Evolutionary conservation across 148 eudicot genomes (phyloP).

Genomic region (Cornus florida): DNA sequence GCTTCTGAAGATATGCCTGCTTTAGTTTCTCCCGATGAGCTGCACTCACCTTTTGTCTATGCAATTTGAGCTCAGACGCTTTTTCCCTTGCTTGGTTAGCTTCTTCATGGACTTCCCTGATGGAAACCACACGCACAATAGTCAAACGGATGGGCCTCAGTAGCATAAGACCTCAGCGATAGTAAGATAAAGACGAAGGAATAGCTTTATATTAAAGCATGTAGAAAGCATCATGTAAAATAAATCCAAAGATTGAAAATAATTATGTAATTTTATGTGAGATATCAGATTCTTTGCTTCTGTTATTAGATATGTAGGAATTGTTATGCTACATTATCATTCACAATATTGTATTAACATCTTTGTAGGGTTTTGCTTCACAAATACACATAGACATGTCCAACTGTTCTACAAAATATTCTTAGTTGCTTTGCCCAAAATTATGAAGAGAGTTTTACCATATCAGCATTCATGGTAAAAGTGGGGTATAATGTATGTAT

Average conservation of each 20-base stretch:
- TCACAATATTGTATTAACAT: too few species aligned
- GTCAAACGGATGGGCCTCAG: background rate
- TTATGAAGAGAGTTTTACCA: background rate
- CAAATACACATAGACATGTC: background rate
- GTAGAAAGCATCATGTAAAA: too few species aligned
- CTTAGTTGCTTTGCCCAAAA: background rate
- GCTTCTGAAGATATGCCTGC: conserved; percentile 78
- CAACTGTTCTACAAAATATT: background rate
- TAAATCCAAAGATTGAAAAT: background rate
- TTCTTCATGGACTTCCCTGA: conserved; percentile 97
- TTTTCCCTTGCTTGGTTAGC: conserved; percentile 83
- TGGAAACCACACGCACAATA: background rate
- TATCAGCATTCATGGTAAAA: background rate
- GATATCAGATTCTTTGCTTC: background rate
- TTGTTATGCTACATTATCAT: background rate
- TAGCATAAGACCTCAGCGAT: background rate
- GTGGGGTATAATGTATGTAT: too few species aligned
- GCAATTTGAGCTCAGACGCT: conserved; percentile 64
- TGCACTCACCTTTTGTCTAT: conserved; percentile 71
- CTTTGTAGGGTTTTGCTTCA: background rate
- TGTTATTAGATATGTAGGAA: background rate
- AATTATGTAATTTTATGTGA: background rate
- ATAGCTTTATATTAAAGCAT: too few species aligned
- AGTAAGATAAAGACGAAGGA: background rate
- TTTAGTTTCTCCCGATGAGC: conserved; percentile 84